Evolutionary conservation across 805 yeast species (phyloP), one percentile per base, ranked within the genome.

Genomic region (Starmerella vitae): DNA sequence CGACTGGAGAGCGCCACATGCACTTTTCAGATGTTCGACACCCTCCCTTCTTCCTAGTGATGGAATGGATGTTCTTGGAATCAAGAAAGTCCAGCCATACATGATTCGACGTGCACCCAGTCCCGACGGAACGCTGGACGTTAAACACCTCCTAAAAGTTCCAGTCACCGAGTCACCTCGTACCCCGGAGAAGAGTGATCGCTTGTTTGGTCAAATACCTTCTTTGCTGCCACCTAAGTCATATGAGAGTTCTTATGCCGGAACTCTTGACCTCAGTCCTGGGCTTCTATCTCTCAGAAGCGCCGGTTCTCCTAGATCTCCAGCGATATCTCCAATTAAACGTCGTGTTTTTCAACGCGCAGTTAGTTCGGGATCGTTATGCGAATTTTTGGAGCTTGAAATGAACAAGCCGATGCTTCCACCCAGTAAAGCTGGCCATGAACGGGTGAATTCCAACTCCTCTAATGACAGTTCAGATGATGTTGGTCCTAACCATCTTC

Each of bases 201-300:
- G n/a, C 14, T 27, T 30, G 5, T 20, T 20, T 18, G 33, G 18
- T 17, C 7, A 19, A 12, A 22, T n/a, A 20, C 20, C 43, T 2
- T 8, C 35, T 9, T 29, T 37, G 13, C 21, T 26, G 27, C 43
- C 28, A 8, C 36, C 38, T 13, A 3, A 20, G 35, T 37, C 42
- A 4, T 18, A 26, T 4, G 39, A 41, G 21, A 44, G 45, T 15
- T 37, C 44, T 3, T 30, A 30, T 31, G 40, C 39, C 2, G 40
- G 45, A 3, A 37, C 44, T 7, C 21, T 44, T 3, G 47, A 44
- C 7, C 24, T 38, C 9, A 44, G 42, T 15, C 44, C 47, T 3
- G 44, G 41, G 13, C 5, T 34, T 3, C 7, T 33, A 5, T 27
- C 13, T 13, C 12, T 17, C 9, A 13, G 22, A 12, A 27, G 17